Base-by-base conservation (phyloP, 2,329 filamentous ascomycete genomes). In the Colletotrichum coccodes region DNA sequence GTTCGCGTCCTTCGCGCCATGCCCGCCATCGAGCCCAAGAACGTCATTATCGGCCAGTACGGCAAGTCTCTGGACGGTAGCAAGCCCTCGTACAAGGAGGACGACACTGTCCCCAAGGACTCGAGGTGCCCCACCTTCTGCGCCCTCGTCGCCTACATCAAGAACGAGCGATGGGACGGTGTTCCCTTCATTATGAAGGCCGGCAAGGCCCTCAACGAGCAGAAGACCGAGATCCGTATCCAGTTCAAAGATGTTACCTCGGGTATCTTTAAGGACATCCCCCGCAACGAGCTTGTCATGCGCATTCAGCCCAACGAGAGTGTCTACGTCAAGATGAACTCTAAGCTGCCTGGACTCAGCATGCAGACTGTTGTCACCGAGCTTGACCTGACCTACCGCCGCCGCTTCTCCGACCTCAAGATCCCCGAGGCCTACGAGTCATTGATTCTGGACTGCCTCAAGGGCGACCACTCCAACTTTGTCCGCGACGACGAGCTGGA, bases 281-380 rank as follows among this genome's bases (percentile, higher is more conserved):
- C 96, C 69, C 92, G 97, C 75, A 99, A 99, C 86, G 96, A 99
- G 85, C 92, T 99, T 73, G 96, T 99, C 77, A 98, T 99, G 86
- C 95, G 96, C 74, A 97, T 99, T 73, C 96, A 99, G 86, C 96
- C 96, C 76, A 99, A 99, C 85, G 96, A 99, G 88, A 97, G 94
- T 79, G 95, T 99, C 74, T 99, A 99, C 86, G 97, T 98, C 83
- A 99, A 99, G 91, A 99, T 99, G 96, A 99, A 99, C 91, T 98
- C 95, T 34, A 99, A 99, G 88, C 88, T 99, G 68, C 97, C 96
- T 23, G 96, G 96, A 76, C 87, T 99, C 76, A 98, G 94, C 86
- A 99, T 98, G 95, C 96, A 99, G 87, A 99, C 96, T 14, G 96
- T 98, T 44, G 94, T 98, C 75, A 99, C 96, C 70, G 96, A 99